phyloP scores from a whole-genome alignment of 495 filamentous ascomycete species.

The Xylaria sp. region DNA sequence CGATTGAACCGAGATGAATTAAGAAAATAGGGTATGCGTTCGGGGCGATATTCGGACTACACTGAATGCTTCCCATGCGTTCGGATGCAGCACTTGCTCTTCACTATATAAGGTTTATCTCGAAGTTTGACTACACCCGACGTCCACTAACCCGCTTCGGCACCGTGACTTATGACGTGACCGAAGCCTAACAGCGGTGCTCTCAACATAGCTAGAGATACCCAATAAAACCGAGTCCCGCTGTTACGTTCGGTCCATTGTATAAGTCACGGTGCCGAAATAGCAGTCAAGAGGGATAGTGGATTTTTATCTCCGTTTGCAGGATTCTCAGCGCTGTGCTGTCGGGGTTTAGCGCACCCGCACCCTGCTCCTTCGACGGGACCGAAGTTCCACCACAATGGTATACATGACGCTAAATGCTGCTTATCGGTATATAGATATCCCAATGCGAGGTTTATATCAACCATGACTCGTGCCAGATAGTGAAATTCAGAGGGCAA shows the following conservation, averaged over 20 bases:
- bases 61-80: neutral
- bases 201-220: too few species aligned
- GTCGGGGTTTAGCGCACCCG: neutral
- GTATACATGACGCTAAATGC: neutral
- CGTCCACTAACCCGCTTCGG: too few species aligned
- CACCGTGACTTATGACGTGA: too few species aligned
- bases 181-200: too few species aligned
- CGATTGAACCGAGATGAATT: neutral
- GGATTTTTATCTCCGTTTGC: neutral
- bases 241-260: too few species aligned
- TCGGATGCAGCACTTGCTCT: neutral
- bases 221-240: too few species aligned
- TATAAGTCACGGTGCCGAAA: too few species aligned
- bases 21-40: neutral
- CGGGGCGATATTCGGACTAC: neutral
- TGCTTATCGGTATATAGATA: neutral
- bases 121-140: neutral
- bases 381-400: neutral
- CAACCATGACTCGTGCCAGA: neutral
- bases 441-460: neutral
- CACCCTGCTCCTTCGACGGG: neutral
- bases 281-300: neutral
- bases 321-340: neutral
- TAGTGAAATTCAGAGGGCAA: too few species aligned
- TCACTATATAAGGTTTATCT: neutral